phyloP scores from a whole-genome alignment of 2,329 filamentous ascomycete genomes.

The Cryoendolithus antarcticus region DNA sequence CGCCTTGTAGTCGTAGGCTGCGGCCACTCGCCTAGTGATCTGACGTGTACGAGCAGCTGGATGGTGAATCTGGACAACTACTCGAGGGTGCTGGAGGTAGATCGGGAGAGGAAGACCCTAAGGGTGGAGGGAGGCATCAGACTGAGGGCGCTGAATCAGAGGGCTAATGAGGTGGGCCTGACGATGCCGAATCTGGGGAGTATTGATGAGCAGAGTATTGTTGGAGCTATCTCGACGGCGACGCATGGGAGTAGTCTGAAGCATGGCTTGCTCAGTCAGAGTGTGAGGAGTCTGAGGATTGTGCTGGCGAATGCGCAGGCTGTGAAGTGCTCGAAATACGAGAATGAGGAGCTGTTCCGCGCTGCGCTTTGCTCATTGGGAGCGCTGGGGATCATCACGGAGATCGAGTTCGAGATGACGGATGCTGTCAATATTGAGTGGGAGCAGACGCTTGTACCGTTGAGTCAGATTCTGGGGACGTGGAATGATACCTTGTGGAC shows the following conservation, averaged over 20 bases:
- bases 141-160: constrained; percentile 58
- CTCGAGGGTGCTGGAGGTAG: constrained; percentile 57
- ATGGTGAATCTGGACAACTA: constrained; percentile 85
- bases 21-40: constrained; percentile 79
- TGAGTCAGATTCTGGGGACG: constrained; percentile 53
- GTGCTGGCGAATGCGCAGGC: constrained; percentile 70
- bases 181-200: constrained; percentile 87
- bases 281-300: constrained; percentile 61
- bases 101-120: constrained; percentile 53
- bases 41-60: constrained; percentile 91
- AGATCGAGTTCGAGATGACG: constrained; percentile 73
- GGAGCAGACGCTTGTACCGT: constrained; percentile 64
- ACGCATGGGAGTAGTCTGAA: constrained; percentile 80
- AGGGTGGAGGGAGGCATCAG: constrained; percentile 87
- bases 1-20: constrained; percentile 76
- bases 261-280: constrained; percentile 76
- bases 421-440: constrained; percentile 76
- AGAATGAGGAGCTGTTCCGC: constrained; percentile 69
- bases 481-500: constrained; percentile 74
- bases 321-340: constrained; percentile 53
- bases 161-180: constrained; percentile 62
- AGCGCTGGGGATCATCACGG: constrained; percentile 78
- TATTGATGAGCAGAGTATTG: constrained; percentile 88
- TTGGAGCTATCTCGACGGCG: constrained; percentile 81
- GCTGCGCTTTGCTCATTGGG: constrained; percentile 80